Conservation (phyloP, 495 filamentous ascomycete genomes). For the Trichocladium uniseriatum region DNA sequence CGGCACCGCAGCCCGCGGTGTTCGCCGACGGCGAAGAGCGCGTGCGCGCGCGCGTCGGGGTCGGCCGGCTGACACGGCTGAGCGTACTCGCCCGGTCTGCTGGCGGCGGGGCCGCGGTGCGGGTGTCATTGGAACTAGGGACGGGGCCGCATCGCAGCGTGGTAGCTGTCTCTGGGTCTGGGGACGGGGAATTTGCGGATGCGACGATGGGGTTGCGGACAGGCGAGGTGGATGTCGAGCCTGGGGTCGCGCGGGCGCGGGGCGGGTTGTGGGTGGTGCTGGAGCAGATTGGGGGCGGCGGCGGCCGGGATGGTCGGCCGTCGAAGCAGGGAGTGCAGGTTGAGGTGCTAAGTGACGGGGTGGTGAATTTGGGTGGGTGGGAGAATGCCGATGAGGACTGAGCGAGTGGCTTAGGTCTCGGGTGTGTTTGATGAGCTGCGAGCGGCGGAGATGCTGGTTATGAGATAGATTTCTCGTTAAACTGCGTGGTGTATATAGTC, state of each 20-base stretch:
- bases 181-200: conserved; percentile 57
- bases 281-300: conserved; percentile 51
- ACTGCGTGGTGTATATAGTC: too few species aligned
- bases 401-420: background rate
- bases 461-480: too few species aligned
- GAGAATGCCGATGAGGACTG: conserved; percentile 32
- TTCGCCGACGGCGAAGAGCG: conserved; percentile 43
- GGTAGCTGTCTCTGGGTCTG: conserved; percentile 45
- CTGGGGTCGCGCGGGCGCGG: conserved; percentile 33
- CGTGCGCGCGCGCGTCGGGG: conserved; percentile 43
- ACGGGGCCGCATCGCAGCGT: conserved; percentile 51
- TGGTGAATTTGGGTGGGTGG: conserved; percentile 51
- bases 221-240: conserved; percentile 60
- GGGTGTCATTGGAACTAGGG: conserved; percentile 57
- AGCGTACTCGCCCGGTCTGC: conserved; percentile 36
- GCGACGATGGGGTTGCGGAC: conserved; percentile 58
- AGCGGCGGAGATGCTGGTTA: too few species aligned
- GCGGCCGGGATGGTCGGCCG: conserved; percentile 29
- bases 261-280: conserved; percentile 70
- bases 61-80: conserved; percentile 48
- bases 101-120: conserved; percentile 32
- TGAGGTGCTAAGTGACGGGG: conserved; percentile 59
- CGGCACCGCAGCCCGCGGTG: conserved; percentile 37
- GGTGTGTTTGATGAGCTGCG: too few species aligned
- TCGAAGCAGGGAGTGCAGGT: conserved; percentile 45